Percentiles rank a stretch among this genome's conserved stretches.
These are phyloP conservation scores for Fusarium guadeloupense DNA, from an alignment of 2,329 filamentous ascomycete species.

Conservation along the genomic window DNA sequence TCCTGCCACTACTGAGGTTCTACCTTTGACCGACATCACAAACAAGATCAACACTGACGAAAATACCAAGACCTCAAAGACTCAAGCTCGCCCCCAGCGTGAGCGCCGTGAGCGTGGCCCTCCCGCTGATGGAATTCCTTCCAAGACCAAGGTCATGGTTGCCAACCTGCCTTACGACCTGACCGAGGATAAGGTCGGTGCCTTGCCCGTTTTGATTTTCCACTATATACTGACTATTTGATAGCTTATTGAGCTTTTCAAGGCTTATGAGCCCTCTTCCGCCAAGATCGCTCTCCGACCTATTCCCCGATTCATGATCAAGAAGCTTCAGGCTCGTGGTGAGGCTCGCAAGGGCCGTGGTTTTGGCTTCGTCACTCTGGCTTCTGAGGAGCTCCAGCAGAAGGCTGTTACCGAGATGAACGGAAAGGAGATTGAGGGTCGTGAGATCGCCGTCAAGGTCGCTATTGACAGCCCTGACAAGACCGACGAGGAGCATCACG, in stretches of 20 bases:
- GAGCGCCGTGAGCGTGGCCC: conserved; percentile 86
- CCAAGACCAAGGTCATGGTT: conserved; percentile 99
- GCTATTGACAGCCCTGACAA: conserved; percentile 99
- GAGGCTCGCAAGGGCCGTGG: conserved; percentile 99
- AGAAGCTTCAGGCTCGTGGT: conserved; percentile 98
- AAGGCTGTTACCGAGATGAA: conserved; percentile 99
- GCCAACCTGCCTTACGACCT: conserved; percentile 98
- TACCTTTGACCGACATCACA: conserved; percentile 70
- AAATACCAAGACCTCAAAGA: conserved; percentile 67
- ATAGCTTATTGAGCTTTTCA: conserved; percentile 97
- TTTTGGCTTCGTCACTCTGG: conserved; percentile 97
- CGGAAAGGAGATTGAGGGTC: conserved; percentile 98
- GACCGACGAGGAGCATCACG: conserved; percentile 78
- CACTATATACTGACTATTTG: conserved; percentile 35
- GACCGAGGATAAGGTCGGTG: conserved; percentile 89
- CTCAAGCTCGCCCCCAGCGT: conserved; percentile 63
- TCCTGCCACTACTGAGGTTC: conserved; percentile 61
- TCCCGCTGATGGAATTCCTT: conserved; percentile 95
- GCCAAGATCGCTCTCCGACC: conserved; percentile 99
- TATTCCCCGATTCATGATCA: conserved; percentile 99
- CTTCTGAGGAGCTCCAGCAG: conserved; percentile 94
- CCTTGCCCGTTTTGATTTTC: not conserved
- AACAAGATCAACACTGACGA: conserved; percentile 67
- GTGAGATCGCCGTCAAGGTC: conserved; percentile 99
- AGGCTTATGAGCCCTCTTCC: conserved; percentile 88